Evolutionary conservation across 345 rosid species (phyloP).

Genomic region (Noccaea bulbosa): DNA sequence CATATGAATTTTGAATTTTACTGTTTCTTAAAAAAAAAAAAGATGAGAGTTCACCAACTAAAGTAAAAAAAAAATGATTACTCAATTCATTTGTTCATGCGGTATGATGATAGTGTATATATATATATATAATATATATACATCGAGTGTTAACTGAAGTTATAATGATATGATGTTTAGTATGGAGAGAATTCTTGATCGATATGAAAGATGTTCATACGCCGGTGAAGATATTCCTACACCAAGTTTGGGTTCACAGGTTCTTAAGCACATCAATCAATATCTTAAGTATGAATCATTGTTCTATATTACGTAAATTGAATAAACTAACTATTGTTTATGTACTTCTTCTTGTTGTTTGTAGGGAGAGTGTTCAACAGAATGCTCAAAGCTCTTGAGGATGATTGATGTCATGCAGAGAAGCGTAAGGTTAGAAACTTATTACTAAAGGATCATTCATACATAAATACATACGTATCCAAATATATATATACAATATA

Average conservation of each 20-base stretch:
- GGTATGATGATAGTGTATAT: neutral
- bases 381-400: conserved; percentile 59
- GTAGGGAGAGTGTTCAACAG: conserved; percentile 64
- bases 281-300: neutral
- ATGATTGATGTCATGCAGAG: conserved; percentile 66
- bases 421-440: conserved; percentile 56
- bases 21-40: neutral
- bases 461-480: neutral
- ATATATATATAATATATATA: neutral
- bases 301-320: neutral
- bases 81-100: neutral
- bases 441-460: neutral
- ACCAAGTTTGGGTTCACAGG: conserved; percentile 46
- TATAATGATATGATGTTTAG: conserved; percentile 42
- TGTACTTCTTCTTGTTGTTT: conserved; percentile 11
- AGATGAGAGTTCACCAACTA: neutral
- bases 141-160: conserved; percentile 14
- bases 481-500: neutral
- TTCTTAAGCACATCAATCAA: conserved; percentile 31
- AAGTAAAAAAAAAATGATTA: neutral
- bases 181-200: conserved; percentile 74
- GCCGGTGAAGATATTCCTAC: conserved; percentile 49
- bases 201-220: conserved; percentile 59
- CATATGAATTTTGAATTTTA: neutral
- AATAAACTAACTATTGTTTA: conserved; percentile 4